Evolutionary conservation across 352 stramenopile genomes (phyloP), one percentile per base, ranked within the genome.

Genomic region (Phytophthora podocarpi): DNA sequence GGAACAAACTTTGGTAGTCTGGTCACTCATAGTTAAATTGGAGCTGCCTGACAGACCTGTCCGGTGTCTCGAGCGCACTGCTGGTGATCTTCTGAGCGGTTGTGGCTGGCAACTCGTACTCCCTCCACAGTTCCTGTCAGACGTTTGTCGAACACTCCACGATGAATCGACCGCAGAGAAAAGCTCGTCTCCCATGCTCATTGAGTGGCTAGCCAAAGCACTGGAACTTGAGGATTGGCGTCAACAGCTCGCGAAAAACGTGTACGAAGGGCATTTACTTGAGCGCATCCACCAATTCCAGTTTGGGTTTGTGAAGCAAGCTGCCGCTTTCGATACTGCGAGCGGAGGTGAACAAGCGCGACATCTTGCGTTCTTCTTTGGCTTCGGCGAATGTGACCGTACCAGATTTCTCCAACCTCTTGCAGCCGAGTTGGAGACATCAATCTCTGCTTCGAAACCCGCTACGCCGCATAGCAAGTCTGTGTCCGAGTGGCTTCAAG

Each of bases 201-300:
- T 68, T 0, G 48, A 64, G 12, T 55, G 42, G 41, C 46, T 79
- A 5, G 35, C 53, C 1, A 40, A 49, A 18, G 66, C 66, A 2
- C 32, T 82, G 13, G 49, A 63, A 5, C 31, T 86, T 0, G 36
- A 83, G 15, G 27, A 68, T 41, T 82, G 78, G 76, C 76, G 75
- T n/a, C 64, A 72, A 21, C 10, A 48, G 1, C 53, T 88, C 3
- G 66, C 62, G 20, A 45, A 42, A 16, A 50, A 52, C 6, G 64
- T 86, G 9, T 86, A 86, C 59, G 76, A 85, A 35, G 53, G 71
- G 4, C 51, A 59, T 7, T 40, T 84, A 28, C 65, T 88, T 1
- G 76, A 86, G 15, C 55, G 61, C 2, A 55, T 88, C 1, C 70
- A 79, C 40, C 13, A 52, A 1, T 84, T 85, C 40, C 76, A 88